Base-by-base conservation (phyloP, 495 filamentous ascomycete genomes). In the Elasticomyces elasticus region DNA sequence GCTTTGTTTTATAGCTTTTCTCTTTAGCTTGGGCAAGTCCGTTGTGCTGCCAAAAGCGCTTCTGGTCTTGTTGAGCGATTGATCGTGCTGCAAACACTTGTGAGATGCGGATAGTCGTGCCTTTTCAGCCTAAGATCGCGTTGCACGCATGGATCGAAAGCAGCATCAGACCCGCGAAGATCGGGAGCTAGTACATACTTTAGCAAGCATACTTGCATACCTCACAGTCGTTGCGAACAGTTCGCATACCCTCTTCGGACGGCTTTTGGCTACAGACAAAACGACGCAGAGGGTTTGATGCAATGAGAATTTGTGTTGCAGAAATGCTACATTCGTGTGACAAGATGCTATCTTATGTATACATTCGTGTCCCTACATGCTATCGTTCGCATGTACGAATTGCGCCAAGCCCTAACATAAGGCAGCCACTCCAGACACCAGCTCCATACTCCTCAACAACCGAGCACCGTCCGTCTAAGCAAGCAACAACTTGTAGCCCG, bases 401-500 rank as follows among this genome's bases (percentile, higher is more conserved):
- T n/a, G n/a, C n/a, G n/a, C n/a, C n/a, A n/a, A n/a, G n/a, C n/a
- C n/a, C n/a, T n/a, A n/a, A n/a, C n/a, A n/a, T n/a, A n/a, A n/a
- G n/a, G n/a, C n/a, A n/a, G n/a, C n/a, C n/a, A n/a, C n/a, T n/a
- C n/a, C n/a, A n/a, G n/a, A n/a, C n/a, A n/a, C n/a, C n/a, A n/a
- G n/a, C n/a, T n/a, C n/a, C 7, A 33, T 33, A 15, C 15, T 7
- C 7, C 30, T 33, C 30, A 33, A 15, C 30, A 33, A 33, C 30
- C n/a, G n/a, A n/a, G n/a, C n/a, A n/a, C n/a, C n/a, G n/a, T n/a
- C n/a, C n/a, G 35, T 5, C 25, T 23, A 45, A 45, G 42, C 61
- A 26, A 97, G 64, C 66, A 87, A 80, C 62, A 95, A 71, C 63
- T 85, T 79, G 65, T 78, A 95, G 0, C 86, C 94, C 25, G 82